A percentile compares a stretch with the other conserved stretches of the same genome.
These are phyloP conservation scores for Candolleomyces aberdarensis DNA, from an alignment of 768 basidiomycete species.

Conservation along the genomic window DNA sequence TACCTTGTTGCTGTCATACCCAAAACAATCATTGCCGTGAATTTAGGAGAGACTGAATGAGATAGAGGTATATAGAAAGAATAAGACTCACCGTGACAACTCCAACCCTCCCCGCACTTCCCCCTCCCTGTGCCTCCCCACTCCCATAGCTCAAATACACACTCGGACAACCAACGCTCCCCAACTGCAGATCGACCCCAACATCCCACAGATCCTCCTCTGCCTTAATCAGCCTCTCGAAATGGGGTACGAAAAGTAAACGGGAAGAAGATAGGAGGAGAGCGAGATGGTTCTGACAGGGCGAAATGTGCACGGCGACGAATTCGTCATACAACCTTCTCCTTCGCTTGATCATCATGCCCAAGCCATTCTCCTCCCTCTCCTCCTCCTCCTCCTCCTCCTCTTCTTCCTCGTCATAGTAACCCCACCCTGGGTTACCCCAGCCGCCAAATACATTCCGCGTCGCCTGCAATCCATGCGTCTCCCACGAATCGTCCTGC, in stretches of 20 bases:
- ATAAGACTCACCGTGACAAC: slow-evolving; percentile 42
- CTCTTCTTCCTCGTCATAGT: too few species aligned
- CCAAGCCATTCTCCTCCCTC: too few species aligned
- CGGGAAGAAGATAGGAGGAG: slow-evolving; percentile 35
- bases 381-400: too few species aligned
- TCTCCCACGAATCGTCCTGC: too few species aligned
- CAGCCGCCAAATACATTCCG: too few species aligned
- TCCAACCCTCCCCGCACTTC: slow-evolving; percentile 30
- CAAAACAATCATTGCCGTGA: too few species aligned
- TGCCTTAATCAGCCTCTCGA: slow-evolving; percentile 31
- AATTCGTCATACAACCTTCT: slow-evolving; percentile 39
- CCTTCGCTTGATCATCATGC: neutral
- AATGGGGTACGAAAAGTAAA: slow-evolving; percentile 41
- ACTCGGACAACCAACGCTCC: slow-evolving; percentile 32
- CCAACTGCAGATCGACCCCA: slow-evolving; percentile 39
- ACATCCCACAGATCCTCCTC: slow-evolving; percentile 25
- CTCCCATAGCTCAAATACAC: slow-evolving; percentile 50
- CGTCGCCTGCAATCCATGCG: too few species aligned
- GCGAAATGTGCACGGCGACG: slow-evolving; percentile 48
- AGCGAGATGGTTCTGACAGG: slow-evolving; percentile 47
- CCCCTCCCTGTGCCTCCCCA: slow-evolving; percentile 10
- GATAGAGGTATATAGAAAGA: too few species aligned
- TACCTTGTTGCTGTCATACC: neutral
- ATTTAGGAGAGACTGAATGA: too few species aligned
- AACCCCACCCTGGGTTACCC: too few species aligned